Conservation (phyloP, 768 basidiomycete genomes). For the Crucibulum laeve region DNA sequence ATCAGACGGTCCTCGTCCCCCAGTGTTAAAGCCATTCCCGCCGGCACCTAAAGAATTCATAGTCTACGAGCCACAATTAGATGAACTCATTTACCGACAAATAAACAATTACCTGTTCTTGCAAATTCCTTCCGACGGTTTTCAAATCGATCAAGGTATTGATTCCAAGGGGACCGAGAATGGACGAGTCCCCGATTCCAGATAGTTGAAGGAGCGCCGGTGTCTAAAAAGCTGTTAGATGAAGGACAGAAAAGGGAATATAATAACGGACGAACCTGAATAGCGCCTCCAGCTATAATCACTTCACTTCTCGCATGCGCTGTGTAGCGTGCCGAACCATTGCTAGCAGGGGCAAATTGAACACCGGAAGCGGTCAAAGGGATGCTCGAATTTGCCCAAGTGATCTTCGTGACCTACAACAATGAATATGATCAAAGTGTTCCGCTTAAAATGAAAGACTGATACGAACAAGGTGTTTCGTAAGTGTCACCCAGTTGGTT, state of each 20-base stretch:
- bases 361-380: slow-evolving; percentile 42
- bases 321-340: slow-evolving; percentile 30
- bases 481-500: slow-evolving; percentile 47
- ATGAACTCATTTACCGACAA: background rate
- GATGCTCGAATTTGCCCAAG: slow-evolving; percentile 26
- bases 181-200: slow-evolving; percentile 47
- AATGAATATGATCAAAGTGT: background rate
- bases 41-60: slow-evolving; percentile 36
- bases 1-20: slow-evolving; percentile 41
- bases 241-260: background rate
- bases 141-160: slow-evolving; percentile 38
- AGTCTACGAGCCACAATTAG: slow-evolving; percentile 19
- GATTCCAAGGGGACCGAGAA: slow-evolving; percentile 44
- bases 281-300: slow-evolving; percentile 50
- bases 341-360: slow-evolving; percentile 36
- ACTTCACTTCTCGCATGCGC: slow-evolving; percentile 44
- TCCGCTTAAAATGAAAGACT: background rate
- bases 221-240: slow-evolving; percentile 19
- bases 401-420: slow-evolving; percentile 42
- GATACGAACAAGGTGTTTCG: slow-evolving; percentile 27
- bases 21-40: slow-evolving; percentile 34
- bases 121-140: slow-evolving; percentile 53
- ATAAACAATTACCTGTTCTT: slow-evolving; percentile 37
- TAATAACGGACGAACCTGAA: slow-evolving; percentile 22
- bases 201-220: slow-evolving; percentile 50